Evolutionary conservation across 2,329 filamentous ascomycete genomes (phyloP), one percentile per base, ranked within the genome.

Genomic region (Pleoardoris graminearum): DNA sequence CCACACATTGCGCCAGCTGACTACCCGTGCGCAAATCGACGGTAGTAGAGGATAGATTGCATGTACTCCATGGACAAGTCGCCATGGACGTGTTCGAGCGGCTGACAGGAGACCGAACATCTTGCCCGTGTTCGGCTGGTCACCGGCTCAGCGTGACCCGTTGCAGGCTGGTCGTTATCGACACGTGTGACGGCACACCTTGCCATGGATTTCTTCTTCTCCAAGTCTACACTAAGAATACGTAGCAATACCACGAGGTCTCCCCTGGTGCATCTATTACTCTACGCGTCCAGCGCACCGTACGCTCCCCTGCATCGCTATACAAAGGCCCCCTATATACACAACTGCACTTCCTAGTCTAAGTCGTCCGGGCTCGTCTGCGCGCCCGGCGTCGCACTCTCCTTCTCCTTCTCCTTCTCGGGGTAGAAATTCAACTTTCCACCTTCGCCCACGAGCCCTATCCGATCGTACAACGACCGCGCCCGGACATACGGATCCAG

Each of bases 401-500:
- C 56, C 27, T 35, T 51, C 38, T 50, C 30, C 29, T 16, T 53
- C 46, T 27, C 35, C 29, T 16, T 53, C 46, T 27, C 35, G 23
- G 81, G 80, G 66, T 95, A 94, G 73, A 90, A 92, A 30, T 89
- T 77, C 37, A 93, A 75, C 66, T 81, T 81, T 1, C 91, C 92
- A 10, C 79, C 85, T 0, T 79, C 75, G 54, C 83, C 77, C 39
- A 97, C 80, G 54, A 94, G 77, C 1, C 91, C 90, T 11, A 81
- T 82, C 54, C 94, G 84, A 49, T 99, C 94, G 64, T 96, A 97
- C 55, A 90, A 75, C n/a, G 86, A 89, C 65, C 87, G 82, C 11
- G 92, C 90, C 33, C 94, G 81, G 25, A 97, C 71, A 71, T 93
- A 96, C 0, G 91, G 91, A 75, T 99, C 94, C 47, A 97, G 74